These are phyloP conservation scores for Peronosclerospora sorghi DNA, from an alignment of 352 stramenopile species.

Conservation along the genomic window DNA sequence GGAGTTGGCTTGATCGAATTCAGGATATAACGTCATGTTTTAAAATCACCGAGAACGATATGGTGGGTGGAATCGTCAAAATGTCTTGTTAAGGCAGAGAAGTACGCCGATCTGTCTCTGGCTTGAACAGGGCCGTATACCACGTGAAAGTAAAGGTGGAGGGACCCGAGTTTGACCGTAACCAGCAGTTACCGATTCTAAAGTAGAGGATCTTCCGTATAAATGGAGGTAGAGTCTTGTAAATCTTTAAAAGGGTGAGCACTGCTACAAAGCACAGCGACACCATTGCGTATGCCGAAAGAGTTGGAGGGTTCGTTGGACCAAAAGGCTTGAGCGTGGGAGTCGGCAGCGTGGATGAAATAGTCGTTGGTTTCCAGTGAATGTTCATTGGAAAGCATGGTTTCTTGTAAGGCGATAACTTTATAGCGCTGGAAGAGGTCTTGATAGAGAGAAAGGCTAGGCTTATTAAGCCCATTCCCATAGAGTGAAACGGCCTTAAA, in stretches of 20 bases:
- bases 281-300: not conserved
- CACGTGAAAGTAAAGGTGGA: not conserved
- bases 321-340: not conserved
- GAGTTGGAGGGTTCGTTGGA: not conserved
- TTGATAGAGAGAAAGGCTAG: not conserved
- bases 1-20: not conserved
- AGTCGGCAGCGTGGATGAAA: not conserved
- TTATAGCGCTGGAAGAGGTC: not conserved
- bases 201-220: not conserved
- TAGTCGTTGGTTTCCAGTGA: not conserved
- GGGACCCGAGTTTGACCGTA: not conserved
- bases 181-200: not conserved
- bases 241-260: not conserved
- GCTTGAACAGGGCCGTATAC: not conserved
- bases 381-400: not conserved
- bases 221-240: not conserved
- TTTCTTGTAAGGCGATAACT: not conserved
- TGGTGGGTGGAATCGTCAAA: not conserved
- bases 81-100: not conserved
- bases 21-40: not conserved
- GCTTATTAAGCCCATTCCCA: not conserved
- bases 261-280: not conserved
- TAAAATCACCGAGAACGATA: not conserved
- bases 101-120: not conserved
- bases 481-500: not conserved